phyloP scores from a whole-genome alignment of 2,329 filamentous ascomycete species.

The Alternaria sp. region DNA sequence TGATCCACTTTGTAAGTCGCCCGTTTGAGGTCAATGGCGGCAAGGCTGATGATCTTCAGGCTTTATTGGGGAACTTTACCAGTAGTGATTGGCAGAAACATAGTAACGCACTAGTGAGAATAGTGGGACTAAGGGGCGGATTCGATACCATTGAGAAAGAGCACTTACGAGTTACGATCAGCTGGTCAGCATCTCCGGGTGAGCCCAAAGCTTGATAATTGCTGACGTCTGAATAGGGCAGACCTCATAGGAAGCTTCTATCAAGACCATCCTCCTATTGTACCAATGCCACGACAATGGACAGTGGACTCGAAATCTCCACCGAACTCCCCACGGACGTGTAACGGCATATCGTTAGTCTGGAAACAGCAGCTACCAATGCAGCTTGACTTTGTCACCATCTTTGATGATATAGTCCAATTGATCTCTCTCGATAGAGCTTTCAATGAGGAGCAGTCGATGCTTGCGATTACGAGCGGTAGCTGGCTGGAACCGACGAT shows the following conservation, averaged over 20 bases:
- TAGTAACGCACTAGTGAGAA: conserved; percentile 28
- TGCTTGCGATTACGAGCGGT: conserved; percentile 30
- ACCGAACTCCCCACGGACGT: conserved; percentile 65
- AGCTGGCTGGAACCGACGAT: conserved; percentile 39
- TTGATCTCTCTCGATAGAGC: conserved; percentile 32
- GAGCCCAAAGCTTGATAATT: no score
- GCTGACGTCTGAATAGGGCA: conserved; percentile 23
- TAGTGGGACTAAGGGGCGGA: conserved; percentile 33
- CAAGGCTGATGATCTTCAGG: conserved; percentile 13
- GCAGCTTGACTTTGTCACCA: conserved; percentile 32
- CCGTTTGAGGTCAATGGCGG: no score
- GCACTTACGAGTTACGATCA: conserved; percentile 35
- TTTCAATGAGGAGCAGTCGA: conserved; percentile 29
- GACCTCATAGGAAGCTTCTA: conserved; percentile 38
- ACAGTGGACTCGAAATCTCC: conserved; percentile 49
- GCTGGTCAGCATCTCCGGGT: conserved; percentile 26
- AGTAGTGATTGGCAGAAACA: conserved; percentile 31
- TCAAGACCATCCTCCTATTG: conserved; percentile 34
- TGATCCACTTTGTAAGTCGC: conserved; percentile 35
- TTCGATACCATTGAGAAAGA: conserved; percentile 28
- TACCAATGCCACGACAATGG: conserved; percentile 36
- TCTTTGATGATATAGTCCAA: conserved; percentile 37
- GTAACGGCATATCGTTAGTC: conserved; percentile 60
- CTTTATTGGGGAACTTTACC: conserved; percentile 26
- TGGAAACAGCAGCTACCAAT: conserved; percentile 59